Evolutionary conservation across 257 asterid species (phyloP), one percentile per base, ranked within the genome.

Genomic region (Forsythia viridissima): DNA sequence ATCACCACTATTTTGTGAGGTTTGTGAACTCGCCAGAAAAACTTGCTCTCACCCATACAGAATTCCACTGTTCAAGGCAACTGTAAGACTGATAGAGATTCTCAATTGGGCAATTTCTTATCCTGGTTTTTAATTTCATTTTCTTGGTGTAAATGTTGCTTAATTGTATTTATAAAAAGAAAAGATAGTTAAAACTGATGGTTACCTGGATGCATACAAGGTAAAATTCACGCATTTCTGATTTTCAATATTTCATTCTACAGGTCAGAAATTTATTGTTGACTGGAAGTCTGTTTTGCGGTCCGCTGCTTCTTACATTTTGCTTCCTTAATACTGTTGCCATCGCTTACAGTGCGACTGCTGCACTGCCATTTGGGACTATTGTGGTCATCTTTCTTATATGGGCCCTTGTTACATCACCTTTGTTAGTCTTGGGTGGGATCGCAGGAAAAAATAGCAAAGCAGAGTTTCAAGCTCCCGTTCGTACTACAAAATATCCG

Each of bases 361-460:
- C 96, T n/a, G 98, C 98, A 52, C 87, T 93, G 69, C 98, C 98
- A 7, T 91, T 93, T 73, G 98, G 98, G 66, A 93, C 97, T 63
- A 93, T 93, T 65, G 91, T 91, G 80, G 96, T 91, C 63, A 91
- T 93, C 37, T 86, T 91, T 83, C 92, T 93, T 43, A 93, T 91
- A 83, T 93, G 98, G 97, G 91, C 98, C 73, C 92, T 93, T 43
- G 92, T 93, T 55, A 91, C 98, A 21, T 91, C 98, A 30, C 98
- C 98, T 41, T 80, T 93, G 80, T 80, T 93, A 37, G 96, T 93
- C 24, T 80, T 91, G 86, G 98, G 98, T 48, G 98, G 97, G 61
- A 91, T 93, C 61, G 96, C 97, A 2, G 98, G 98, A 80, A 93
- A 93, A 86, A 93, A 93, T 83, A 90, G 98, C 77, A 91, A 90